A percentile compares a stretch with the other conserved stretches of the same genome.
Conservation (phyloP, 1,284 basidiomycete genomes). For the Thecaphora thlaspeos region DNA sequence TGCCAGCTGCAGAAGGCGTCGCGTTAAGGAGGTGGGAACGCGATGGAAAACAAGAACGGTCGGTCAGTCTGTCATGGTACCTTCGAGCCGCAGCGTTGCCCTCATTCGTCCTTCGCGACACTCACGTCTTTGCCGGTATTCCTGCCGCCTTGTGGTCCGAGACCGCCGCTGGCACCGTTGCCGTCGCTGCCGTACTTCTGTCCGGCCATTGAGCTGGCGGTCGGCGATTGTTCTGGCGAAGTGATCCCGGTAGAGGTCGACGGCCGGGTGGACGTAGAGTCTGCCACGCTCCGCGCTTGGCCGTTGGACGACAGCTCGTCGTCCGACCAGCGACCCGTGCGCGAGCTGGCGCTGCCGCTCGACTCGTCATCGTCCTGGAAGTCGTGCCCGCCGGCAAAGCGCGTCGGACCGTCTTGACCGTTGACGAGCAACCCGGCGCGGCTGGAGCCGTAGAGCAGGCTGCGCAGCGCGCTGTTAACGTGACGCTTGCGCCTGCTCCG, state of each 20-base stretch:
- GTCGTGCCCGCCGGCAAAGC: not conserved
- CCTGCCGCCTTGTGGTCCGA: not conserved
- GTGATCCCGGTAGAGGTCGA: conserved; percentile 34
- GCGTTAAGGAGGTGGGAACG: not conserved
- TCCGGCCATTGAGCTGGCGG: conserved; percentile 7
- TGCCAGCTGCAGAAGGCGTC: not conserved
- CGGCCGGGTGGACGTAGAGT: conserved; percentile 30
- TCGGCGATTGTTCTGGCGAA: conserved; percentile 17
- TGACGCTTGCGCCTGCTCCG: conserved; percentile 27
- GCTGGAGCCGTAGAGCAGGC: conserved; percentile 34
- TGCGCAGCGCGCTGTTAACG: conserved; percentile 37
- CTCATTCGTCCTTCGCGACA: not conserved
- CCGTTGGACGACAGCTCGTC: conserved; percentile 32
- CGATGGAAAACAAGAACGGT: not conserved
- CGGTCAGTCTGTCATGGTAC: no score
- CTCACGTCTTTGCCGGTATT: conserved; percentile 9
- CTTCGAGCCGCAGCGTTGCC: not conserved
- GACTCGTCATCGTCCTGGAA: conserved; percentile 17
- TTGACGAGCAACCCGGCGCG: conserved; percentile 18
- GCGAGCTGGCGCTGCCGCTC: conserved; percentile 12
- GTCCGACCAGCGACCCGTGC: conserved; percentile 12
- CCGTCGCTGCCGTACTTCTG: conserved; percentile 11
- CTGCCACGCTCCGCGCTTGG: conserved; percentile 28
- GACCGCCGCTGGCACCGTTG: conserved; percentile 1
- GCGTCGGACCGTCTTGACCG: not conserved